These are phyloP conservation scores for Phytophthora sojae DNA, from an alignment of 352 stramenopile genomes.

Conservation along the genomic window DNA sequence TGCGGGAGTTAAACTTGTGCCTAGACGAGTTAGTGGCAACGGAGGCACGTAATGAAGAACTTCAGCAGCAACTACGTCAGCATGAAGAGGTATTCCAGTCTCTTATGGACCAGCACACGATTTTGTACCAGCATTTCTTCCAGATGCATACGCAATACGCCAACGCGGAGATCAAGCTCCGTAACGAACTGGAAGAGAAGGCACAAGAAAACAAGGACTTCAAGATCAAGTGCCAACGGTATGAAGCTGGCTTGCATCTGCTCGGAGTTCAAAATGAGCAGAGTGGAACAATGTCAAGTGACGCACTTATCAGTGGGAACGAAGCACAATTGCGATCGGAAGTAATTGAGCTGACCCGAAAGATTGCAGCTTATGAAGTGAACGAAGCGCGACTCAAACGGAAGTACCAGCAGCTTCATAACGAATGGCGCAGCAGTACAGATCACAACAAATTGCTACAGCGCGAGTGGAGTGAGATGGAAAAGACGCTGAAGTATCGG, in stretches of 20 bases:
- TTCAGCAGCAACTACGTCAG: slow-evolving; percentile 50
- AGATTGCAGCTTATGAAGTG: slow-evolving; percentile 83
- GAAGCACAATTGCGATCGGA: slow-evolving; percentile 55
- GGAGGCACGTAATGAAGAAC: slow-evolving; percentile 58
- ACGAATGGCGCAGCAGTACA: slow-evolving; percentile 46
- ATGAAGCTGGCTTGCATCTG: slow-evolving; percentile 60
- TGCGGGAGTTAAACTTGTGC: slow-evolving; percentile 74
- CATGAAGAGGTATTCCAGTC: slow-evolving; percentile 67
- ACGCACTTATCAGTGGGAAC: slow-evolving; percentile 33
- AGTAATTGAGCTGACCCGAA: slow-evolving; percentile 76
- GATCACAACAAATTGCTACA: slow-evolving; percentile 53
- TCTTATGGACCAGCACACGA: slow-evolving; percentile 74
- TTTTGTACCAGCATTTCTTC: slow-evolving; percentile 81
- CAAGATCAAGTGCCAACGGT: slow-evolving; percentile 58
- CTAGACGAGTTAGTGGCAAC: slow-evolving; percentile 65
- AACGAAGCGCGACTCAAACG: slow-evolving; percentile 81
- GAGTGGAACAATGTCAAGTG: neutral
- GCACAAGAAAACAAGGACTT: slow-evolving; percentile 51
- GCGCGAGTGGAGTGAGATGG: slow-evolving; percentile 88
- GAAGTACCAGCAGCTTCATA: slow-evolving; percentile 60
- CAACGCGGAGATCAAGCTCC: slow-evolving; percentile 45
- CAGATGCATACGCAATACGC: slow-evolving; percentile 61
- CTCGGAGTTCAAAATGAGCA: slow-evolving; percentile 45
- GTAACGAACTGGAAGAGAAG: slow-evolving; percentile 50
- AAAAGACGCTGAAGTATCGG: slow-evolving; percentile 86